Evolutionary conservation across 495 filamentous ascomycete genomes (phyloP).

Genomic region (Trichocladium uniseriatum): DNA sequence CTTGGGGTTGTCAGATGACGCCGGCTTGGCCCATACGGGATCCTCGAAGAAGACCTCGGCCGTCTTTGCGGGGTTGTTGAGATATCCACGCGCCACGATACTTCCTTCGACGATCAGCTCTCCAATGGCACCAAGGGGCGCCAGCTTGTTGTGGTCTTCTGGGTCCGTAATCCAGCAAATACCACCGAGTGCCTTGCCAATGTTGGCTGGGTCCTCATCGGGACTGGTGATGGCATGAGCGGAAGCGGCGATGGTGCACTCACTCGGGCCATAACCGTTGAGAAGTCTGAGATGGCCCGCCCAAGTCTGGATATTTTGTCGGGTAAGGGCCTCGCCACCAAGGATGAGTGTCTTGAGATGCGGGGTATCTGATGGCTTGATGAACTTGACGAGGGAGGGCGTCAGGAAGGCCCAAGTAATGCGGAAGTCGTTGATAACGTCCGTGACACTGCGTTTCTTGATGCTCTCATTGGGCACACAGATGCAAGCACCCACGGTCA

Average conservation of each 20-base stretch:
- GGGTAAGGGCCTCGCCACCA: slow-evolving; percentile 22
- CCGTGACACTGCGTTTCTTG: slow-evolving; percentile 21
- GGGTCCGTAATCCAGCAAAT: slow-evolving; percentile 24
- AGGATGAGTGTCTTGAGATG: slow-evolving; percentile 19
- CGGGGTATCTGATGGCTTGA: slow-evolving; percentile 14
- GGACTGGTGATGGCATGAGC: neutral
- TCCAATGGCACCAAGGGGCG: slow-evolving; percentile 37
- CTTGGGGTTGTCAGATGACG: neutral
- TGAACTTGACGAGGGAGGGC: slow-evolving; percentile 16
- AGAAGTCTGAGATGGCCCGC: slow-evolving; percentile 31
- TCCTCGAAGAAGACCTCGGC: slow-evolving; percentile 15
- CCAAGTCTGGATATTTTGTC: slow-evolving; percentile 14
- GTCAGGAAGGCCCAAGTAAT: slow-evolving; percentile 21
- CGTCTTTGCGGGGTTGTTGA: slow-evolving; percentile 15
- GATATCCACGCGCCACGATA: slow-evolving; percentile 22
- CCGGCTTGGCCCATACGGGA: slow-evolving; percentile 25
- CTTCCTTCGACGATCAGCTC: slow-evolving; percentile 42
- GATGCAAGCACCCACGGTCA: slow-evolving; percentile 34
- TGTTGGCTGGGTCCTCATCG: slow-evolving; percentile 8
- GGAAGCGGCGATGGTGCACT: slow-evolving; percentile 39
- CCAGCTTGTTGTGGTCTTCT: slow-evolving; percentile 21
- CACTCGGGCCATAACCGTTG: slow-evolving; percentile 49
- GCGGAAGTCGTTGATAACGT: slow-evolving; percentile 20
- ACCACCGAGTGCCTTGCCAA: slow-evolving; percentile 17
- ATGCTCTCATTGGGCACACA: slow-evolving; percentile 28